These are phyloP conservation scores for Phytophthora foliorum DNA, from an alignment of 352 stramenopile genomes.

Conservation along the genomic window DNA sequence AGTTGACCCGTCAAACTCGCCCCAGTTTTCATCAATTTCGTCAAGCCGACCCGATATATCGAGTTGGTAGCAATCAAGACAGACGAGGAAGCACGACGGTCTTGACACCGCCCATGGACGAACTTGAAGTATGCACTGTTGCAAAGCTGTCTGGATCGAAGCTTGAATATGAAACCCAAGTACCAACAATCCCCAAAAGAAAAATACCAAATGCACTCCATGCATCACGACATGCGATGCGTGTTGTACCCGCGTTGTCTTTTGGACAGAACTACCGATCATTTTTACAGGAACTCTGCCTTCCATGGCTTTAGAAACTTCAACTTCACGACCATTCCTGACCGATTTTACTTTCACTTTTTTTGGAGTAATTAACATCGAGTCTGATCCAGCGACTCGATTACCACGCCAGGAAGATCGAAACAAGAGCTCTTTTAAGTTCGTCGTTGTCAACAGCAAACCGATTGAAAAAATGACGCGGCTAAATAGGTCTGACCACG, in stretches of 20 bases:
- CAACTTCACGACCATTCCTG: not conserved
- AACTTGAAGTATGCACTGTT: constrained; percentile 33
- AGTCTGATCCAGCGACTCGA: not conserved
- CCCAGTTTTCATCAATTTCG: constrained; percentile 25
- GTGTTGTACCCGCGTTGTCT: no score
- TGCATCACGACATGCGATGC: not conserved
- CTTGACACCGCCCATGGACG: constrained; percentile 36
- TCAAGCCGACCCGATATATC: constrained; percentile 17
- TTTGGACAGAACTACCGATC: not conserved
- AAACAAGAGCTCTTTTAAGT: constrained; percentile 29
- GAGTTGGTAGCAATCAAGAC: constrained; percentile 37
- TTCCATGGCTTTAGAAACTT: not conserved
- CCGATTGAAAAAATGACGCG: constrained; percentile 25
- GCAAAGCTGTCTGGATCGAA: constrained; percentile 2
- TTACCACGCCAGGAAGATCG: not conserved
- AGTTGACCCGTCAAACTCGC: constrained; percentile 32
- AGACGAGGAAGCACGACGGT: constrained; percentile 38
- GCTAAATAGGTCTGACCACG: constrained; percentile 26
- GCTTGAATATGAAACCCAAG: constrained; percentile 24
- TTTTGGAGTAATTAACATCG: not conserved
- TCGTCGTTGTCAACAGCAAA: constrained; percentile 20
- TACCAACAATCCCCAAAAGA: constrained; percentile 22
- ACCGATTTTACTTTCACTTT: constrained; percentile 5
- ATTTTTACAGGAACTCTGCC: not conserved
- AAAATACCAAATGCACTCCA: constrained; percentile 16